Evolutionary conservation across 768 basidiomycete species (phyloP), one percentile per base, ranked within the genome.

Genomic region (Amanita phalloides): DNA sequence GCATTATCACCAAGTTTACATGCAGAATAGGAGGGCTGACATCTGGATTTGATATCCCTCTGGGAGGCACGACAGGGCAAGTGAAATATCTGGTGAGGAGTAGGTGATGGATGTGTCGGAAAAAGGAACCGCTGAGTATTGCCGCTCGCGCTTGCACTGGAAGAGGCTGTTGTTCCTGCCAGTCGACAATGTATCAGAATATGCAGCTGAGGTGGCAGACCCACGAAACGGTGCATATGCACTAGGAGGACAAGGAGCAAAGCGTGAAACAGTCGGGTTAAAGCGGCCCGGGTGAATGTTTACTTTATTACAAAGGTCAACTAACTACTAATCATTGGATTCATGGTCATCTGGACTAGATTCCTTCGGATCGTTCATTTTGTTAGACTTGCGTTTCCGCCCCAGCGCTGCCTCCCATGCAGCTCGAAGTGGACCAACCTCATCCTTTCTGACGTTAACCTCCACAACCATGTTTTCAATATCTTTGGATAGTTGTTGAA

Each of bases 1-100:
- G n/a, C 17, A 21, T 30, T 20, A 53, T 43, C 36, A 42, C 3
- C 36, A 32, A 45, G 6, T 28, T 21, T 14, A 17, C 21, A 23
- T 53, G 26, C 25, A 42, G 33, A 30, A 37, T 7, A 26, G 49
- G 17, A 35, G 32, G 48, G 70, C 81, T 60, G 59, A 86, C 85
- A 87, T 62, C 85, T 72, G 23, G 73, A 55, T 65, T 87, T 88
- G 55, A 88, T 79, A 23, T 84, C 75, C 32, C 66, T 60, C 58
- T 79, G 79, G 0, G 79, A 73, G 17, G 82, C 82, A 20, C 70
- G 67, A 1, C 56, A 59, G 2, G 76, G 66, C 3, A 88, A 72
- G 59, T 86, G 85, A 60, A 88, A 88, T 50, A 88, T 85, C 64
- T 88, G 79, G 62, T 83, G 70, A 0, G 85, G 81, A 0, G 81